A percentile compares a stretch with the other conserved stretches of the same genome.
Evolutionary conservation across 768 basidiomycete genomes (phyloP).

Genomic region (Lanmaoa pseudosensibilis): DNA sequence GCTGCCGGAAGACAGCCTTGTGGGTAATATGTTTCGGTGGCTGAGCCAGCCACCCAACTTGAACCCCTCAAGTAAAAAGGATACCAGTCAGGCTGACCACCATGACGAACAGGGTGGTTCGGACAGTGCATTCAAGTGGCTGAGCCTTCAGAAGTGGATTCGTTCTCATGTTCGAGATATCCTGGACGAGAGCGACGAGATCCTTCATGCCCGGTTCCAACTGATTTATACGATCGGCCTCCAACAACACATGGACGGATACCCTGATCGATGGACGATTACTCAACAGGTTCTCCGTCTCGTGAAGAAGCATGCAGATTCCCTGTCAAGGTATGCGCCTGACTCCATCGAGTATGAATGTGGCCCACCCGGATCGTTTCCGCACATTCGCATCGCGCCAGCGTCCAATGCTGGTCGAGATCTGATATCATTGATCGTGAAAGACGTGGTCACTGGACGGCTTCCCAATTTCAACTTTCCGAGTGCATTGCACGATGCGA

Average conservation of each 20-base stretch:
- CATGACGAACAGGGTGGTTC: not conserved
- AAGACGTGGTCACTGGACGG: conserved; percentile 8
- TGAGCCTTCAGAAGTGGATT: conserved; percentile 15
- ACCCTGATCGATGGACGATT: conserved; percentile 31
- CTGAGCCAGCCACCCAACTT: not conserved
- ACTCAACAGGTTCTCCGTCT: conserved; percentile 28
- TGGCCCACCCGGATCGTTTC: conserved; percentile 7
- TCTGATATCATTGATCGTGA: not conserved
- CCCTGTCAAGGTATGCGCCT: not conserved
- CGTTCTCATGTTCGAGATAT: conserved; percentile 15
- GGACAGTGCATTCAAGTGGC: conserved; percentile 9
- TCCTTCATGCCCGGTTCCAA: conserved; percentile 23
- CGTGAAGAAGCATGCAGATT: conserved; percentile 1
- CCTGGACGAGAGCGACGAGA: conserved; percentile 24
- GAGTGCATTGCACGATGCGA: too few species aligned
- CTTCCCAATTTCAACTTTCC: conserved; percentile 13
- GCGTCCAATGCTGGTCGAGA: not conserved
- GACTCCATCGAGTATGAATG: not conserved
- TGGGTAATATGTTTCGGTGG: not conserved
- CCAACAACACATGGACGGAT: conserved; percentile 21
- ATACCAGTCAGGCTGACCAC: fast-evolving
- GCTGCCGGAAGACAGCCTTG: not conserved
- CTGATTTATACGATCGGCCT: conserved; percentile 26
- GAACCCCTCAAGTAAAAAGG: too few species aligned
- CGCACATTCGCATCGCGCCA: not conserved